Base-by-base conservation (phyloP, 208 protist species). In the Crithidia fasciculata region DNA sequence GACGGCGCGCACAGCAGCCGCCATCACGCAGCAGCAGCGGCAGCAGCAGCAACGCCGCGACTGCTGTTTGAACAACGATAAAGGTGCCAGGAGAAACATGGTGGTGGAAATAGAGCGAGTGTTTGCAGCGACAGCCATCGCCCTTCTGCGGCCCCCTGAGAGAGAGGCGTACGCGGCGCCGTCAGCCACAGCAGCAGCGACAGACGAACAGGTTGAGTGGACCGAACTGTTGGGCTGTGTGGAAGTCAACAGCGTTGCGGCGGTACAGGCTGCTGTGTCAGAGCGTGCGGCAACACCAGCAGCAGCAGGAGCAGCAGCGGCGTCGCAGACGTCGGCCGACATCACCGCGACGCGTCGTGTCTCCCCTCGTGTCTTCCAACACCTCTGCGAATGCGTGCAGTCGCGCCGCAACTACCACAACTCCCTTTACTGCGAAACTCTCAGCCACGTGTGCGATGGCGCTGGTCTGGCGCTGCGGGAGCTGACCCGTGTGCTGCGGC, bases 401-500 rank as follows among this genome's bases (percentile, higher is more conserved):
- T 8, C 37, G 28, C 52, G 82, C 62, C 80, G 78, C 44, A 94
- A 94, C 73, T 94, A 91, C 56, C 82, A 91, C 63, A 67, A 82
- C 58, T 88, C 89, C 16, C 72, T 86, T n/a, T 90, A 85, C 72
- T 76, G 90, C 50, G 89, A 91, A 69, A 77, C 76, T 5, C 70
- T 78, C 2, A 78, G 73, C 53, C 65, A 72, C 37, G 52, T 78
- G 10, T 43, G 50, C 15, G 73, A 78, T 15, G 39, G 73, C 8
- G 13, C 19, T 50, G 73, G 73, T 9, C 10, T 80, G 16, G 83
- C 80, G 52, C 77, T 68, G n/a, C 63, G 73, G 6, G 74, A 82
- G 58, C 69, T 80, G 62, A 43, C 69, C n/a, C 66, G 84, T 13
- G 49, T 7, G 10, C 60, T 67, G 65, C 64, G 16, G 82, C 43